Evolutionary conservation across 495 filamentous ascomycete genomes (phyloP).

Genomic region (Pseudoneurospora amorphoporcata): DNA sequence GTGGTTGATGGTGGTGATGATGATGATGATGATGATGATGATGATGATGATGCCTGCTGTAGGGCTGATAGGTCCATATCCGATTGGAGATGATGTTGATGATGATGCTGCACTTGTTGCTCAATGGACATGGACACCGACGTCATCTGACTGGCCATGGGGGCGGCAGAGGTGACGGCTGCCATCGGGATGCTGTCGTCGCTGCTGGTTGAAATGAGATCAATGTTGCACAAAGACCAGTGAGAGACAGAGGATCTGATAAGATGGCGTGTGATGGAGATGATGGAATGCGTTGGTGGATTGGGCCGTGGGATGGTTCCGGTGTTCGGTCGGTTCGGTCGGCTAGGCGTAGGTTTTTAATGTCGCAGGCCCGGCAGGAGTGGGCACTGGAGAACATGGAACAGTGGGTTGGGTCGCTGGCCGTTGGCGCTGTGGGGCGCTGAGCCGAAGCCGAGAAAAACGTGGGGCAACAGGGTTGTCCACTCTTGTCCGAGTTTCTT

Average conservation of each 20-base stretch:
- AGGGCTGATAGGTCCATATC: background rate
- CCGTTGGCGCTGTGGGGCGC: background rate
- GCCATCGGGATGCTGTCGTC: conserved; percentile 4
- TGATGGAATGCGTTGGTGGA: background rate
- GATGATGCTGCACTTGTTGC: conserved; percentile 1
- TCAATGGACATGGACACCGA: background rate
- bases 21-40: background rate
- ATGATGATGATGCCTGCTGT: background rate
- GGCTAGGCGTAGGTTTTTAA: background rate
- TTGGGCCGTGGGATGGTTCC: background rate
- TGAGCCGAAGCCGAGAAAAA: background rate
- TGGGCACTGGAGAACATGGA: background rate
- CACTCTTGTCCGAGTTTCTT: background rate
- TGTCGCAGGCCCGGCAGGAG: background rate
- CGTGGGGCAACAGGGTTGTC: background rate
- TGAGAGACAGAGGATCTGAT: background rate
- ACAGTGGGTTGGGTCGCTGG: background rate
- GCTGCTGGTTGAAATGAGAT: background rate
- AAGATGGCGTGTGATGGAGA: background rate
- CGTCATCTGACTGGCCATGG: background rate
- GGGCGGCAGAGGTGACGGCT: background rate
- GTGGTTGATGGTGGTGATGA: conserved; percentile 10
- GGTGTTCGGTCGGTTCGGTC: background rate
- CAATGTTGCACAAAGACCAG: background rate
- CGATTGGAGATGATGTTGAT: conserved; percentile 7